Percentiles rank a stretch among this genome's conserved stretches.
phyloP scores from a whole-genome alignment of 2,329 filamentous ascomycete genomes.

The Trichophyton mentagrophytes region DNA sequence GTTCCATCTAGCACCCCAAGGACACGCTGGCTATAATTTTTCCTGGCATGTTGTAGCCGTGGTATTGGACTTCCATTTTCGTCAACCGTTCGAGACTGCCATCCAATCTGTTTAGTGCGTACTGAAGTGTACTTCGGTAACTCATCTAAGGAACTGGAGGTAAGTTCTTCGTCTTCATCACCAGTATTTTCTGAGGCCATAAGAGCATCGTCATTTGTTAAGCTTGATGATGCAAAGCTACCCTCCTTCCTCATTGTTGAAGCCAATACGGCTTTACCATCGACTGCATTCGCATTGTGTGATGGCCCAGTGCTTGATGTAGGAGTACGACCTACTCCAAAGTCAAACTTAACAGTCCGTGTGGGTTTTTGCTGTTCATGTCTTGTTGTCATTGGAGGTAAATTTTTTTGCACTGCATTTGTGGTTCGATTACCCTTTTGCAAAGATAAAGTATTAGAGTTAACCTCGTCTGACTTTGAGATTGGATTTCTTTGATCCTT shows the following conservation, averaged over 20 bases:
- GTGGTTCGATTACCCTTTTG: neutral
- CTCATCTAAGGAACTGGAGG: neutral
- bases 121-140: neutral
- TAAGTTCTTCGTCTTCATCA: neutral
- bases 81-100: constrained; percentile 20
- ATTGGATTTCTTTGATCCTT: neutral
- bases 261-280: neutral
- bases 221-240: neutral
- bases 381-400: neutral
- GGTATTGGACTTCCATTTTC: constrained; percentile 26
- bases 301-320: neutral
- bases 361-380: neutral
- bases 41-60: neutral
- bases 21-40: neutral
- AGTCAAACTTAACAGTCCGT: neutral
- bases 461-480: neutral
- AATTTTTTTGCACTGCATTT: neutral
- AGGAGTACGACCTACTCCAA: neutral
- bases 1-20: neutral
- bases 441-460: neutral
- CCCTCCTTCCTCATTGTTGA: no score
- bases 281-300: neutral
- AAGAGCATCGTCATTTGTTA: neutral
- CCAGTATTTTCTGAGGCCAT: neutral
- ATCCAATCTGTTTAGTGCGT: neutral